These are phyloP conservation scores for Aspergillus arachidicola DNA, from an alignment of 2,329 filamentous ascomycete species.

Conservation along the genomic window DNA sequence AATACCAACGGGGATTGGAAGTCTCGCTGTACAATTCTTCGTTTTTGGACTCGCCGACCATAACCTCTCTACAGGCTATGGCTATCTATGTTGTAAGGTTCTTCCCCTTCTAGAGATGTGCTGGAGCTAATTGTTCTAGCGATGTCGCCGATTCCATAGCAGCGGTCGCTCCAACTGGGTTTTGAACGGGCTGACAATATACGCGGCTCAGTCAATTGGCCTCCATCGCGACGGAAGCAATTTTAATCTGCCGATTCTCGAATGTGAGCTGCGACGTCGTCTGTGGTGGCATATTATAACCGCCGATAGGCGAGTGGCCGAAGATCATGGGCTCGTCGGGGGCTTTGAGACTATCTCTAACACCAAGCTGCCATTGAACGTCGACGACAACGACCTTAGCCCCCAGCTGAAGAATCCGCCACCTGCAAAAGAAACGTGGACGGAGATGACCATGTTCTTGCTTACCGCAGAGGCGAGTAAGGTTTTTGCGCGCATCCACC, in stretches of 20 bases:
- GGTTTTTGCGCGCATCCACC: neutral
- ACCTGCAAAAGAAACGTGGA: slow-evolving; percentile 54
- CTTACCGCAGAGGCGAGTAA: slow-evolving; percentile 53
- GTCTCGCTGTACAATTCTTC: slow-evolving; percentile 43
- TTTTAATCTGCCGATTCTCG: slow-evolving; percentile 53
- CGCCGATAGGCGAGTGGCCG: slow-evolving; percentile 51
- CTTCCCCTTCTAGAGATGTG: neutral
- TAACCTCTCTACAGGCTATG: slow-evolving; percentile 34
- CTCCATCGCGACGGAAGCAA: slow-evolving; percentile 56
- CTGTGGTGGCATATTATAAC: slow-evolving; percentile 58
- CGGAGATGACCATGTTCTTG: slow-evolving; percentile 60
- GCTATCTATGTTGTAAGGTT: slow-evolving; percentile 42
- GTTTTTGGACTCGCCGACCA: slow-evolving; percentile 46
- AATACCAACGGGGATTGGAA: slow-evolving; percentile 37
- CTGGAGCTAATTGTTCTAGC: slow-evolving; percentile 12
- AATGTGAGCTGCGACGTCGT: slow-evolving; percentile 56
- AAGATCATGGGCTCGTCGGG: slow-evolving; percentile 60
- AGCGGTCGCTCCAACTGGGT: slow-evolving; percentile 46
- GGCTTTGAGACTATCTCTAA: slow-evolving; percentile 51
- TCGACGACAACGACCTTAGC: slow-evolving; percentile 57
- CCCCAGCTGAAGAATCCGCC: slow-evolving; percentile 55
- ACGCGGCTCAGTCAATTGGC: slow-evolving; percentile 53
- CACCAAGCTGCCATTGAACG: slow-evolving; percentile 41
- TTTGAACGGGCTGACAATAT: slow-evolving; percentile 54
- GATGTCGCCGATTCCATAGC: slow-evolving; percentile 25